Base-by-base conservation (phyloP, 176 grass and related monocot species). In the Oryza rufipogon region DNA sequence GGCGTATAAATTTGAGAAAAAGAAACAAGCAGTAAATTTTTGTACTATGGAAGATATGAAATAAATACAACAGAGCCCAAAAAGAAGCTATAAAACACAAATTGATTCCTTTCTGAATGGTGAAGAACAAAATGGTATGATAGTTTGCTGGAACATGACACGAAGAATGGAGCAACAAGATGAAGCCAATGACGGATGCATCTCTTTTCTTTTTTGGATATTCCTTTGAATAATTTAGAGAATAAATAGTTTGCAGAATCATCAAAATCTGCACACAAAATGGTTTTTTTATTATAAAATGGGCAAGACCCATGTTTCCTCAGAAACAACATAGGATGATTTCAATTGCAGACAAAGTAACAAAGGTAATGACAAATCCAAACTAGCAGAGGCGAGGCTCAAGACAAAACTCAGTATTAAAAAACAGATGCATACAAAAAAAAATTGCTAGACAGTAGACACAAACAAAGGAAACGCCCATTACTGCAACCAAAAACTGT, bases 311-410 rank as follows among this genome's bases (percentile, higher is more conserved):
- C 4, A 71, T 72, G 28, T 63, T 72, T 65, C 46, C 9, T 0
- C 17, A 10, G 25, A 22, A 77, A 82, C 7, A 73, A 5, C 23
- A 56, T 17, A 5, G 9, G 23, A 80, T 39, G 7, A 75, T 66
- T 77, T 56, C 10, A 22, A 41, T 13, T 56, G 20, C 70, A 75
- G 49, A 70, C 39, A 69, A 78, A 72, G 66, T 74, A 63, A 64
- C 70, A 72, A 66, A 77, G 84, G 83, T 30, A 66, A 77, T 89
- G 83, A 41, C 81, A 71, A 58, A 77, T 81, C 72, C n/a, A 38
- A 70, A 56, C 20, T 77, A 86, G 66, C 11, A 71, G 28, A 68
- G 45, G 16, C 38, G 19, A 70, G 52, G 75, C 17, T 90, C 56
- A 16, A 84, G 69, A 90, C 80, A 80, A 87, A 63, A 12, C 20